These are phyloP conservation scores for Teunomyces barrocoloradensis DNA, from an alignment of 805 yeast species.

Conservation along the genomic window DNA sequence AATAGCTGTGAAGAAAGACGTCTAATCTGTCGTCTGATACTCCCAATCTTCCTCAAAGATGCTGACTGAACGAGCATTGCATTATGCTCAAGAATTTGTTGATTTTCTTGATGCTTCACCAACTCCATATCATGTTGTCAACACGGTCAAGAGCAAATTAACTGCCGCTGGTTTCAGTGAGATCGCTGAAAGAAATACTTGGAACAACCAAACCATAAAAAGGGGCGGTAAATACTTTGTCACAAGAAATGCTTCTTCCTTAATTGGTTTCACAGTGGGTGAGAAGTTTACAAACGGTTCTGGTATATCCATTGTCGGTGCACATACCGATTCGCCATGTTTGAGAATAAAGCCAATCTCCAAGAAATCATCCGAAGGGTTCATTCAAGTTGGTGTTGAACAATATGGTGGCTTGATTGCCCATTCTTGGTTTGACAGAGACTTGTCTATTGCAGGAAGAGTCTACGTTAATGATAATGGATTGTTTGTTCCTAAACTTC, in stretches of 20 bases:
- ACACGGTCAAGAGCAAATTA: conserved; percentile 56
- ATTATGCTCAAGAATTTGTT: conserved; percentile 60
- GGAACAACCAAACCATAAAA: conserved; percentile 50
- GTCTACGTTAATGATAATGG: conserved; percentile 62
- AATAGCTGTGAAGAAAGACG: not conserved
- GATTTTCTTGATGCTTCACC: conserved; percentile 82
- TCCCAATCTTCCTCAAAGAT: not conserved
- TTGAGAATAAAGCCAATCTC: conserved; percentile 87
- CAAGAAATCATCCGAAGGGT: conserved; percentile 67
- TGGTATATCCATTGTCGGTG: conserved; percentile 87
- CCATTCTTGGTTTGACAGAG: conserved; percentile 97
- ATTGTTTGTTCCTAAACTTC: conserved; percentile 58
- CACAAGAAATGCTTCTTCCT: conserved; percentile 85
- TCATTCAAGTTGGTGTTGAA: conserved; percentile 88
- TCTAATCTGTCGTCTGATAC: too few species aligned
- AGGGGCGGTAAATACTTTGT: conserved; percentile 71
- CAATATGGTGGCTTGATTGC: conserved; percentile 95
- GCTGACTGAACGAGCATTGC: conserved; percentile 14
- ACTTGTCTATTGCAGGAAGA: conserved; percentile 87
- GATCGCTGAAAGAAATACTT: conserved; percentile 64
- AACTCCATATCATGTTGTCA: conserved; percentile 92
- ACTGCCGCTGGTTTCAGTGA: conserved; percentile 66
- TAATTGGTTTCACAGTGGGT: conserved; percentile 86
- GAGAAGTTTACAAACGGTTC: conserved; percentile 69
- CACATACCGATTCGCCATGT: conserved; percentile 94